Conservation (phyloP, 495 filamentous ascomycete genomes). For the Cairneyella variabilis region DNA sequence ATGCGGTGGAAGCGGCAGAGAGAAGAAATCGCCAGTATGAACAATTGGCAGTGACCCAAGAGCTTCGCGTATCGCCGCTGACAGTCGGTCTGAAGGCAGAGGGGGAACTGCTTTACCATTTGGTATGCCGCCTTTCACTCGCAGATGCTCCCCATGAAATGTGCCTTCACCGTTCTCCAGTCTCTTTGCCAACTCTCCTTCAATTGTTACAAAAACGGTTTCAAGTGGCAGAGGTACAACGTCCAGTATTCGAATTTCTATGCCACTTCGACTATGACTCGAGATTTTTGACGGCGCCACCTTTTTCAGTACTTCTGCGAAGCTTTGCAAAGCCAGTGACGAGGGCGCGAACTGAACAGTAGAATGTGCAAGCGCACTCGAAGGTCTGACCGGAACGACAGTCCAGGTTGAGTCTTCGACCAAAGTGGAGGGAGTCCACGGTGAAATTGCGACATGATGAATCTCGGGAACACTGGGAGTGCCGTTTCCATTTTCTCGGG, state of each 20-base stretch:
- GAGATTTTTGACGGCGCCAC: conserved; percentile 59
- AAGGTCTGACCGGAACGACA: conserved; percentile 70
- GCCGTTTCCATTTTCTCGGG: conserved; percentile 29
- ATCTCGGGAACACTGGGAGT: conserved; percentile 24
- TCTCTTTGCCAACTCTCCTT: conserved; percentile 62
- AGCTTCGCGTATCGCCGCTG: conserved; percentile 72
- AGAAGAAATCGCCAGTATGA: conserved; percentile 79
- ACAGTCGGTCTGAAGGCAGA: conserved; percentile 61
- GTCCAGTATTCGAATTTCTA: conserved; percentile 80
- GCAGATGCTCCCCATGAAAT: conserved; percentile 45
- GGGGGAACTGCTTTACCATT: conserved; percentile 25
- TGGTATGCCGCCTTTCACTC: conserved; percentile 14
- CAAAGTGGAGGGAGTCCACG: conserved; percentile 64
- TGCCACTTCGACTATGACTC: conserved; percentile 54
- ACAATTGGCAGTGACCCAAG: conserved; percentile 67
- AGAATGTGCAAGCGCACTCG: conserved; percentile 58
- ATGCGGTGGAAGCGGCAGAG: conserved; percentile 78
- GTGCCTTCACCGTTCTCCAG: conserved; percentile 54
- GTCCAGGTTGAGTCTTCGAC: conserved; percentile 73
- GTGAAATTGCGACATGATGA: conserved; percentile 72
- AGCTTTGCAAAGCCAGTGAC: conserved; percentile 72
- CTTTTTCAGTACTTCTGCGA: conserved; percentile 57
- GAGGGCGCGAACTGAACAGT: conserved; percentile 82
- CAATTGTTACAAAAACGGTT: conserved; percentile 78
- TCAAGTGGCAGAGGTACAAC: conserved; percentile 76